Evolutionary conservation across 139 green algal genomes (phyloP).

Genomic region (Parachlorella kessleri): DNA sequence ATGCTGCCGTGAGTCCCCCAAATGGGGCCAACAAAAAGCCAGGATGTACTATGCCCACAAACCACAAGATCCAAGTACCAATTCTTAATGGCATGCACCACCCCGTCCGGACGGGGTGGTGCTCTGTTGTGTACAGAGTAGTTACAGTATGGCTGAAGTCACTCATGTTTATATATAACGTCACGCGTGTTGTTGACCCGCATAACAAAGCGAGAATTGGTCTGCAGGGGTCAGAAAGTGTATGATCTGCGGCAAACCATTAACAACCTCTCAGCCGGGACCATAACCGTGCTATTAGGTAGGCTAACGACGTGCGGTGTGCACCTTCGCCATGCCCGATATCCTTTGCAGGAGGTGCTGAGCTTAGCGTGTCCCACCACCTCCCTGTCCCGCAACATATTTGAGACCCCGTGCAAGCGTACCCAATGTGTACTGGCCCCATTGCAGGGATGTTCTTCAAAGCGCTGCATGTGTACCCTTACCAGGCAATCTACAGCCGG

Average conservation of each 20-base stretch:
- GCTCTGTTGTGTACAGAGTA: no score
- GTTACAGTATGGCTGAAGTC: no score
- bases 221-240: background rate
- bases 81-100: background rate
- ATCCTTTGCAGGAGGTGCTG: background rate
- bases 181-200: no score
- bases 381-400: background rate
- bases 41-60: no score
- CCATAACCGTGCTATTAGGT: background rate
- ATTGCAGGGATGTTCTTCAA: constrained; percentile 24
- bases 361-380: background rate
- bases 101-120: background rate
- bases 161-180: no score
- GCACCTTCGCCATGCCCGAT: background rate
- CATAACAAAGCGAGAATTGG: no score
- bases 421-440: background rate
- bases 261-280: constrained; percentile 10
- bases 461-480: constrained; percentile 26
- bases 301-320: background rate
- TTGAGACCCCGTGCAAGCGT: background rate
- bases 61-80: no score
- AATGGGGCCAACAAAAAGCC: background rate
- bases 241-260: constrained; percentile 22
- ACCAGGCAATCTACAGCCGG: constrained; percentile 1
- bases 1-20: background rate